phyloP scores from a whole-genome alignment of 2,329 filamentous ascomycete genomes.

The Gnomoniopsis sp. region DNA sequence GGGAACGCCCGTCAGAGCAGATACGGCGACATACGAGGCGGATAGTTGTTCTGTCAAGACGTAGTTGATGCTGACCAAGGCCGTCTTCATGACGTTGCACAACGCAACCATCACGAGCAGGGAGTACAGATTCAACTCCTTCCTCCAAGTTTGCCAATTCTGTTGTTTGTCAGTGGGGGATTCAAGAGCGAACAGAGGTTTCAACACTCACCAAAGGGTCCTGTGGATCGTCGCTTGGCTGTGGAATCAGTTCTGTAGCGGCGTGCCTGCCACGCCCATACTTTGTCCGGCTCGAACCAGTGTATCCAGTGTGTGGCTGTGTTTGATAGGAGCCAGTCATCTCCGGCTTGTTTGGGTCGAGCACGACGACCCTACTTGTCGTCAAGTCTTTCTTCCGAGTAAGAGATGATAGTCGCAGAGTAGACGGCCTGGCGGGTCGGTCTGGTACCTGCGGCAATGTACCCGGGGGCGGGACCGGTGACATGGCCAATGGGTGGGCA shows the following conservation, averaged over 20 bases:
- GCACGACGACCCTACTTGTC: conserved; percentile 18
- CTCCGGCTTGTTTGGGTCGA: conserved; percentile 23
- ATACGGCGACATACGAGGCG: conserved; percentile 44
- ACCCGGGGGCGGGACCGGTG: conserved; percentile 1
- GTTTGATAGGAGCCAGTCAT: conserved; percentile 19
- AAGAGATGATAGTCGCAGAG: conserved; percentile 10
- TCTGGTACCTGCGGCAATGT: background rate
- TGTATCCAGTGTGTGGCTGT: conserved; percentile 16
- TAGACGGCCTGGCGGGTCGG: conserved; percentile 4
- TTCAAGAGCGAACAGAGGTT: background rate
- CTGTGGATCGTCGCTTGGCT: conserved; percentile 50
- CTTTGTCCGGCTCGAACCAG: conserved; percentile 39
- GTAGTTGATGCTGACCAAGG: conserved; percentile 46
- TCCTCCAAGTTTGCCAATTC: conserved; percentile 57
- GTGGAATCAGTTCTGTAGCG: conserved; percentile 47
- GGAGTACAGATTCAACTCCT: conserved; percentile 45
- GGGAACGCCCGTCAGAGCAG: conserved; percentile 50
- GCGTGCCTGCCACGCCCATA: conserved; percentile 43
- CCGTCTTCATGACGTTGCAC: conserved; percentile 51
- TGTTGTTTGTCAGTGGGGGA: conserved; percentile 23
- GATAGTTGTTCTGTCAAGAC: conserved; percentile 39
- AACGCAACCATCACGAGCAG: conserved; percentile 45
- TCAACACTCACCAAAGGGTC: conserved; percentile 48
- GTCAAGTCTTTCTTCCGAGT: background rate
- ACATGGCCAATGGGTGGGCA: conserved; percentile 9